These are phyloP conservation scores for Ustilago bromivora DNA, from an alignment of 1,284 basidiomycete species.

Conservation along the genomic window DNA sequence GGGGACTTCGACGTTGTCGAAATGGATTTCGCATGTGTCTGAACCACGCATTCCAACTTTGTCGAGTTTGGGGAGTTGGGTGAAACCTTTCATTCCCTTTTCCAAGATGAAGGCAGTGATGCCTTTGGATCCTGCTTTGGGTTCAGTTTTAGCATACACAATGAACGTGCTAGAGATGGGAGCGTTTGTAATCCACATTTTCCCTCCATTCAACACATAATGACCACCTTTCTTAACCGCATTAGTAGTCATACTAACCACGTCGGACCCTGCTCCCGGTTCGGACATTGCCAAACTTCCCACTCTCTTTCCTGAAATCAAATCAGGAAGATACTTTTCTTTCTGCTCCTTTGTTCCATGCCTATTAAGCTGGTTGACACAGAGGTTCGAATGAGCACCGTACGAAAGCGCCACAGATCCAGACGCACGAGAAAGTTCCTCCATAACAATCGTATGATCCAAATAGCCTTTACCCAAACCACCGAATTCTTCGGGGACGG, in stretches of 20 bases:
- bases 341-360: conserved; percentile 90
- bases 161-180: conserved; percentile 88
- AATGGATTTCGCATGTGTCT: conserved; percentile 92
- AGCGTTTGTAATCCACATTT: conserved; percentile 98
- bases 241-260: conserved; percentile 85
- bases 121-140: conserved; percentile 82
- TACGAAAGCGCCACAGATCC: conserved; percentile 92
- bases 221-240: conserved; percentile 82
- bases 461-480: conserved; percentile 61
- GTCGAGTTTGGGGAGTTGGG: conserved; percentile 88
- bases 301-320: conserved; percentile 83
- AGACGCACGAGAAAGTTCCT: conserved; percentile 82
- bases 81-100: conserved; percentile 83
- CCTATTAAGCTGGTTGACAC: conserved; percentile 78
- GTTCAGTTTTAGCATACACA: conserved; percentile 90
- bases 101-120: conserved; percentile 94
- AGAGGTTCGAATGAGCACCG: conserved; percentile 78
- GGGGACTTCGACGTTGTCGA: conserved; percentile 89
- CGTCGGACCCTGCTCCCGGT: conserved; percentile 88
- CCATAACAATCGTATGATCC: conserved; percentile 64
- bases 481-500: conserved; percentile 57
- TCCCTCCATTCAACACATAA: conserved; percentile 86
- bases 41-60: conserved; percentile 97
- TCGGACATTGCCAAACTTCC: conserved; percentile 96
- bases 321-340: conserved; percentile 84